A percentile compares a stretch with the other conserved stretches of the same genome.
phyloP scores from a whole-genome alignment of 106 monocot species.

The Dendrobium huoshanense region DNA sequence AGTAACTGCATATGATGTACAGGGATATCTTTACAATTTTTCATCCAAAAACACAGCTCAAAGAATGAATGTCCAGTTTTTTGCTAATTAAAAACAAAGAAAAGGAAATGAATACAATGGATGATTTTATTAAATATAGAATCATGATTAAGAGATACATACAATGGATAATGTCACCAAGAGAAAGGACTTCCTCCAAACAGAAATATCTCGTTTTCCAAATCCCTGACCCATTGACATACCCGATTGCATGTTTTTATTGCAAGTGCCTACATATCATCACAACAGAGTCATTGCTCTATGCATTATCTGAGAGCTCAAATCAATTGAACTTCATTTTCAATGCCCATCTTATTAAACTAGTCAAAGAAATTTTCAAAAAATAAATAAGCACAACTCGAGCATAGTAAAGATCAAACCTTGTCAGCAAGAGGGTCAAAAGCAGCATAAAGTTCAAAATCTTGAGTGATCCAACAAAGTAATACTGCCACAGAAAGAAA shows the following conservation, averaged over 20 bases:
- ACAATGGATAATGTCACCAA: conserved; percentile 18
- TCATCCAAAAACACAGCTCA: background rate
- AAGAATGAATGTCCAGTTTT: background rate
- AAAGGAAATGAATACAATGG: background rate
- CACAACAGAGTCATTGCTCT: background rate
- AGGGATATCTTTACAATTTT: background rate
- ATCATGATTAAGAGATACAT: background rate
- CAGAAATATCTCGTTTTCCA: conserved; percentile 30
- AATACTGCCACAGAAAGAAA: conserved; percentile 54
- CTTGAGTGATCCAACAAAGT: conserved; percentile 96
- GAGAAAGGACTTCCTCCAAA: conserved; percentile 26
- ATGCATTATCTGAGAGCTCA: background rate
- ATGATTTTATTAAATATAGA: background rate
- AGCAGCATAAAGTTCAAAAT: conserved; percentile 98
- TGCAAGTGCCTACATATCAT: conserved; percentile 20
- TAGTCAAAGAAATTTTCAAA: background rate
- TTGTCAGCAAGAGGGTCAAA: conserved; percentile 98
- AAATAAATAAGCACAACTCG: too few relatives aligned
- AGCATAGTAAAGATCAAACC: conserved; percentile 28
- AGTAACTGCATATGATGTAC: background rate
- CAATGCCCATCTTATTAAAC: background rate
- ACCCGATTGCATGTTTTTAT: conserved; percentile 29
- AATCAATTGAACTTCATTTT: background rate
- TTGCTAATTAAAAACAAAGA: background rate
- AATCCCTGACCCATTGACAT: conserved; percentile 32